phyloP scores from a whole-genome alignment of 1,139 yeast genomes.

The Scheffersomyces quercinus region DNA sequence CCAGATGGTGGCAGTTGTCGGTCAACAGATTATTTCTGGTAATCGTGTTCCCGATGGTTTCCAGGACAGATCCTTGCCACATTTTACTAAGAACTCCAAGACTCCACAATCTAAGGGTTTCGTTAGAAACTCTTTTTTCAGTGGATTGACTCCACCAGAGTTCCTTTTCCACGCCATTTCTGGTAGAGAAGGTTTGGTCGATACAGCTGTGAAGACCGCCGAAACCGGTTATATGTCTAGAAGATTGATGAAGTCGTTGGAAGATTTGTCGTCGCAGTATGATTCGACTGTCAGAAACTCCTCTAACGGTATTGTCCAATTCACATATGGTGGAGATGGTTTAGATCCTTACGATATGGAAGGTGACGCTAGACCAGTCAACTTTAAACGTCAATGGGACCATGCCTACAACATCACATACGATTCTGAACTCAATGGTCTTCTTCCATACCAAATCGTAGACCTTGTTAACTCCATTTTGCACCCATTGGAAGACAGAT shows the following conservation, averaged over 20 bases:
- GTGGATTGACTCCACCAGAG: conserved; percentile 95
- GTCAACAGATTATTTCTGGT: conserved; percentile 98
- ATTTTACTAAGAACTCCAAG: conserved; percentile 92
- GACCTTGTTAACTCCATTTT: conserved; percentile 57
- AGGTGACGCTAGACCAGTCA: conserved; percentile 96
- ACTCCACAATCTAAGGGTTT: conserved; percentile 98
- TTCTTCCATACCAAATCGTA: conserved; percentile 71
- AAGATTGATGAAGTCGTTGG: conserved; percentile 96
- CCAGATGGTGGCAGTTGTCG: conserved; percentile 99
- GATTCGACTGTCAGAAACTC: conserved; percentile 96
- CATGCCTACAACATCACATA: conserved; percentile 80
- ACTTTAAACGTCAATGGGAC: conserved; percentile 92
- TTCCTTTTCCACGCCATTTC: conserved; percentile 98
- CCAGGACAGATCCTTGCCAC: conserved; percentile 97
- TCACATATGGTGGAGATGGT: conserved; percentile 98
- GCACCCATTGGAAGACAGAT: conserved; percentile 57
- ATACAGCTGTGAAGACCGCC: conserved; percentile 98
- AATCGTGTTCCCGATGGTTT: conserved; percentile 99
- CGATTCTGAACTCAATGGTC: conserved; percentile 51
- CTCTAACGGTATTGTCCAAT: conserved; percentile 94
- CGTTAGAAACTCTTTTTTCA: conserved; percentile 91
- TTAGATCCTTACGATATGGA: conserved; percentile 99
- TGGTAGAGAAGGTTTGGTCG: conserved; percentile 99
- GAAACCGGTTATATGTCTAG: conserved; percentile 99
- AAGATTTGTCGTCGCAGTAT: conserved; percentile 91